Base-by-base conservation (phyloP, 495 filamentous ascomycete genomes). In the Amphirosellinia nigrospora region DNA sequence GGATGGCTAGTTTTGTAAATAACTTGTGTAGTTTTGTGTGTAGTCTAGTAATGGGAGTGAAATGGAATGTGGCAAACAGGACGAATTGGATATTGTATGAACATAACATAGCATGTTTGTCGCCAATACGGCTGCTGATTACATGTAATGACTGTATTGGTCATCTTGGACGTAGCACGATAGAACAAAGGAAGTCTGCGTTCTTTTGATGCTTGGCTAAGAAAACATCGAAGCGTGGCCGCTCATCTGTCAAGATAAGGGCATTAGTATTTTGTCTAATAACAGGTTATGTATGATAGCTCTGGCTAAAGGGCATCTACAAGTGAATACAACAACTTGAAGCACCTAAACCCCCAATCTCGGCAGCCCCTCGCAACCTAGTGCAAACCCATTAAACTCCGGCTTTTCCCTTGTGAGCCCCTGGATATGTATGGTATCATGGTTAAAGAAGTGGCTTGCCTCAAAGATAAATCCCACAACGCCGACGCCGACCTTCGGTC, bases 401-500 rank as follows among this genome's bases (percentile, higher is more conserved):
- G 5, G 2, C 28, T 41, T 23, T 34, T 10, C 3, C 48, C 16
- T 39, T 66, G 15, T 52, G 28, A 28, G 16, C 56, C 32, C 55
- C 45, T 4, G 15, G 21, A 7, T 26, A 59, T 48, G 53, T 55
- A 59, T 60, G 66, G 19, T 58, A 62, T 69, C 56, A 66, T 69
- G 43, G 30, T 41, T 52, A 41, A 50, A 30, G 23, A 43, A 13
- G n/a, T 53, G 46, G 28, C 63, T 39, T 43, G 43, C 38, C 32
- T 41, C 26, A n/a, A 41, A 50, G 28, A 62, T 53, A 43, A 62
- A 43, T 34, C 39, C 48, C 28, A 10, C 53, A 69, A 69, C 66
- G 66, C 56, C 53, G 62, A 69, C 66, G 66, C 56, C 66, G 30
- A n/a, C 66, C 26, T 62, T 61, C 38, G 2, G 66, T 69, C 66